Percentiles rank a stretch among this genome's conserved stretches.
Conservation (phyloP, 257 asterid species). For the Ophiorrhiza pumila region DNA sequence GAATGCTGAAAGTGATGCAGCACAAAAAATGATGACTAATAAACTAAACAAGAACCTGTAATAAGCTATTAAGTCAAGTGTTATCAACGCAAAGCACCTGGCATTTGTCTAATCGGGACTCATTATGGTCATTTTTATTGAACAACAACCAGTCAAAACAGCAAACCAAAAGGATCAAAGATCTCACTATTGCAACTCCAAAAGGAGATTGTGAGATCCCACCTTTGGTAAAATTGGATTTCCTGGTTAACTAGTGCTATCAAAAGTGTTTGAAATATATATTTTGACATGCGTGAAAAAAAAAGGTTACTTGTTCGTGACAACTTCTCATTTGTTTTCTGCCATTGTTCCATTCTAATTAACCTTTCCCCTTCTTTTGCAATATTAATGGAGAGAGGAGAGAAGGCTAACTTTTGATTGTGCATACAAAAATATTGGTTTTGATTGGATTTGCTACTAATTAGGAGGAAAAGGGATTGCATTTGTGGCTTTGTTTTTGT, state of each 20-base stretch:
- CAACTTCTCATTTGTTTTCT: too few species aligned
- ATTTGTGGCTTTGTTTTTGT: background rate
- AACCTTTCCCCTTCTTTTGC: too few species aligned
- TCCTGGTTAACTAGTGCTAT: background rate
- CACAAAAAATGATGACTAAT: slow-evolving; percentile 1
- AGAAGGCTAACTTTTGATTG: background rate
- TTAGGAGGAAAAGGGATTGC: slow-evolving; percentile 2
- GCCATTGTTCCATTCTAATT: too few species aligned
- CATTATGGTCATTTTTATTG: slow-evolving; percentile 3
- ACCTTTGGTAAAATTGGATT: too few species aligned
- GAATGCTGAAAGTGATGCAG: slow-evolving; percentile 17
- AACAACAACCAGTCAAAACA: slow-evolving; percentile 1
- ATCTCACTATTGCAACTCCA: background rate
- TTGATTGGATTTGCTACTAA: slow-evolving; percentile 5
- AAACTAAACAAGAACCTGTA: slow-evolving; percentile 6
- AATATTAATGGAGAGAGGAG: too few species aligned
- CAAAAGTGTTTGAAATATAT: too few species aligned
- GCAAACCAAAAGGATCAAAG: background rate
- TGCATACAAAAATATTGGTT: background rate
- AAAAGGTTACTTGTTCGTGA: too few species aligned
- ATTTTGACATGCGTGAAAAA: background rate
- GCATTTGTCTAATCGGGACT: slow-evolving; percentile 7
- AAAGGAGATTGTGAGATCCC: background rate
- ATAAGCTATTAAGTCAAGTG: slow-evolving; percentile 17
- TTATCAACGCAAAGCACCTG: slow-evolving; percentile 21